These are phyloP conservation scores for Collybiopsis confluens DNA, from an alignment of 768 basidiomycete genomes.

Conservation along the genomic window DNA sequence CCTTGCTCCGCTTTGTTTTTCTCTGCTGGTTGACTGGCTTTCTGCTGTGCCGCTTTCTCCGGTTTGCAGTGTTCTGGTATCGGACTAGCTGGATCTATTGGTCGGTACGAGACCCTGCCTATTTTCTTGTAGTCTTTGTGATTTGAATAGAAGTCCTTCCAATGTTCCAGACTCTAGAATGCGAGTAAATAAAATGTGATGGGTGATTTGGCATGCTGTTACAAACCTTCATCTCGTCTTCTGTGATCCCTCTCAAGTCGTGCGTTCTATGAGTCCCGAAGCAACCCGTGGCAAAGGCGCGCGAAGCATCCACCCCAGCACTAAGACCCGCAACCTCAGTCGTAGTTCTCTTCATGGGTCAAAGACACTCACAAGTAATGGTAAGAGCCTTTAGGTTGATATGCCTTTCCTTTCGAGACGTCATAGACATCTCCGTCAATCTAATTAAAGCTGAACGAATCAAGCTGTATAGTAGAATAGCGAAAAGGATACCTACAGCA, in stretches of 20 bases:
- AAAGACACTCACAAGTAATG: conserved; percentile 65
- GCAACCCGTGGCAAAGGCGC: conserved; percentile 92
- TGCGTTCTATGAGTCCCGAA: conserved; percentile 88
- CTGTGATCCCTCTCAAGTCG: conserved; percentile 78
- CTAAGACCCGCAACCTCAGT: conserved; percentile 31
- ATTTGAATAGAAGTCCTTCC: conserved; percentile 86
- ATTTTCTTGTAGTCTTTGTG: conserved; percentile 78
- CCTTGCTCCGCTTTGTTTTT: neutral
- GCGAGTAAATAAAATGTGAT: conserved; percentile 1
- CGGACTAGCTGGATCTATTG: conserved; percentile 72
- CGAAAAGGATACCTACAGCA: conserved; percentile 50
- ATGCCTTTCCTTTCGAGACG: conserved; percentile 74
- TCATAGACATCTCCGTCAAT: conserved; percentile 93
- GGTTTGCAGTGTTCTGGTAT: conserved; percentile 73
- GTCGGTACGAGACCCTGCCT: conserved; percentile 69
- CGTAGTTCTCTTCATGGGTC: too few relatives aligned
- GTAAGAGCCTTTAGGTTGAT: conserved; percentile 88
- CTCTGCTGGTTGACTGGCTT: conserved; percentile 23
- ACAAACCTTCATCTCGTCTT: conserved; percentile 66
- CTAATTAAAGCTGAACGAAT: conserved; percentile 33
- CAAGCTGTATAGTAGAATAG: neutral
- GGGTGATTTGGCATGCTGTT: neutral
- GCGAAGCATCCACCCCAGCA: conserved; percentile 81
- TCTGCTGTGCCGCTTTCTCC: conserved; percentile 41
- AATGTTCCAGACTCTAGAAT: conserved; percentile 81